A percentile compares a stretch with the other conserved stretches of the same genome.
These are phyloP conservation scores for Astragalus membranaceus DNA, from an alignment of 306 rosid species.

Conservation along the genomic window DNA sequence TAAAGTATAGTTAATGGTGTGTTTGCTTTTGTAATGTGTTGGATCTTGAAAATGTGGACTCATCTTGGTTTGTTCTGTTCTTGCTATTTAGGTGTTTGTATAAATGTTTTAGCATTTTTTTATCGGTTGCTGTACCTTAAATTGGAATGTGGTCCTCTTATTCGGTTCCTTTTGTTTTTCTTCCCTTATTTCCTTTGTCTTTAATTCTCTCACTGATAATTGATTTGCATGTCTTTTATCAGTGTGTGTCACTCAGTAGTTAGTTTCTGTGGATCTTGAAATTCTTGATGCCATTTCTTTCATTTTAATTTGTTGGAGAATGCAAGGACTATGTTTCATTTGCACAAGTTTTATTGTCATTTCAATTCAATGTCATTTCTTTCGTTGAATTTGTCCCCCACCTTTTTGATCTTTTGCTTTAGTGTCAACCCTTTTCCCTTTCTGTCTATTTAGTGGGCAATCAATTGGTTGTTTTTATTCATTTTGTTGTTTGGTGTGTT, in stretches of 20 bases:
- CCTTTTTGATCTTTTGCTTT: not conserved
- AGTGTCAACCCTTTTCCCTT: not conserved
- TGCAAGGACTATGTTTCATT: not conserved
- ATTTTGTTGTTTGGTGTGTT: not conserved
- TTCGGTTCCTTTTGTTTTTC: conserved; percentile 6
- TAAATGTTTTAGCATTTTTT: not conserved
- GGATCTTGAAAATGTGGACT: conserved; percentile 36
- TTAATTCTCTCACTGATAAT: conserved; percentile 8
- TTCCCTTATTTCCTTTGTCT: not conserved
- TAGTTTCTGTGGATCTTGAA: conserved; percentile 38
- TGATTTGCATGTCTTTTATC: conserved; percentile 12
- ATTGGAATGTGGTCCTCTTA: conserved; percentile 22
- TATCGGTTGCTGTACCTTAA: not conserved
- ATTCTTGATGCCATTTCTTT: conserved; percentile 11
- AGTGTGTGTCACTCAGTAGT: not conserved
- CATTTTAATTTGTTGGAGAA: conserved; percentile 1
- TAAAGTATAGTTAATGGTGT: not conserved
- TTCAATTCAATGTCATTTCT: conserved; percentile 5
- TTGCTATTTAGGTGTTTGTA: not conserved
- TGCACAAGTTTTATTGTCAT: not conserved
- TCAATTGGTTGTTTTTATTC: not conserved
- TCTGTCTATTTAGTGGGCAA: not conserved
- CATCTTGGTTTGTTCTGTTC: conserved; percentile 2
- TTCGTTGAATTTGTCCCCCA: not conserved
- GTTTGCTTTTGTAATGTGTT: conserved; percentile 15